Evolutionary conservation across 2,329 filamentous ascomycete genomes (phyloP).

Genomic region (Ophiostoma novo-ulmi): DNA sequence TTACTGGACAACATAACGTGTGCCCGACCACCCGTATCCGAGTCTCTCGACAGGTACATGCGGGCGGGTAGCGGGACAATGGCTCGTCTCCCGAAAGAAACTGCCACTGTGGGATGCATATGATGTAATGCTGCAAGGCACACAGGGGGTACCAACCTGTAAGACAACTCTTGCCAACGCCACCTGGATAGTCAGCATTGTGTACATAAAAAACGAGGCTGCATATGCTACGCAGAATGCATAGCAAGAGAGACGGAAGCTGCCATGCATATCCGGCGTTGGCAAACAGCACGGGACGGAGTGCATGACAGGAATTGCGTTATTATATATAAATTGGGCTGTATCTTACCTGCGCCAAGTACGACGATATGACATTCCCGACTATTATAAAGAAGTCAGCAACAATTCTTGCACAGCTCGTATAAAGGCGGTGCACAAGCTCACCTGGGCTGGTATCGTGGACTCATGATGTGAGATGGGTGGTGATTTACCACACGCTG

Average conservation of each 20-base stretch:
- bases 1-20: neutral
- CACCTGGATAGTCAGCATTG: constrained; percentile 49
- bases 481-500: neutral
- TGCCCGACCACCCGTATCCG: neutral
- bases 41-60: neutral
- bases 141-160: constrained; percentile 58
- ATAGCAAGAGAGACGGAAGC: constrained; percentile 10
- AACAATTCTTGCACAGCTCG: neutral
- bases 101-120: neutral
- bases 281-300: neutral
- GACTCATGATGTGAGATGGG: neutral
- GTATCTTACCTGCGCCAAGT: constrained; percentile 64
- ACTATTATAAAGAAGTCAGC: constrained; percentile 38
- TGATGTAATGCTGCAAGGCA: constrained; percentile 25
- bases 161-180: constrained; percentile 87
- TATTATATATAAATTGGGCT: neutral
- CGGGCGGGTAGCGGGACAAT: neutral
- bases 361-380: constrained; percentile 80
- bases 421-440: neutral
- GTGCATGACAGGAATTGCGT: neutral
- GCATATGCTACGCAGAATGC: neutral
- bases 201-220: neutral
- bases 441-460: constrained; percentile 14
- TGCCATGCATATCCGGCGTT: neutral
- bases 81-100: neutral